phyloP scores from a whole-genome alignment of 2,329 filamentous ascomycete genomes.

The Aspergillus pseudoterreus region DNA sequence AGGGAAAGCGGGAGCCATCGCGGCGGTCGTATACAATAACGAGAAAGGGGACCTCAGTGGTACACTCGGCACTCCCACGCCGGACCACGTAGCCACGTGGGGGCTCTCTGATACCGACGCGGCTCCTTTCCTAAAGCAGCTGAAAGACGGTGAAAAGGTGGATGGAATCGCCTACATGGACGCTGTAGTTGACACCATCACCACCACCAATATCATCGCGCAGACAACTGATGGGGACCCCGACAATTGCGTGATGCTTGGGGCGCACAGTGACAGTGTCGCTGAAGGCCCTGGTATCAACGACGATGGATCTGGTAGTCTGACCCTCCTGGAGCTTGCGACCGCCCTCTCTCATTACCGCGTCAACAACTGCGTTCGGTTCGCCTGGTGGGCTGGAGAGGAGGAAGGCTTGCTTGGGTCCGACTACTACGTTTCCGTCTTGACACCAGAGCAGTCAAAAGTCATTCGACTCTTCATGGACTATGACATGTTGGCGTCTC shows the following conservation, averaged over 20 bases:
- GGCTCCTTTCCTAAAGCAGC: conserved; percentile 51
- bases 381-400: conserved; percentile 62
- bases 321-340: conserved; percentile 57
- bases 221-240: conserved; percentile 56
- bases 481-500: conserved; percentile 66
- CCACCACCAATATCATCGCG: conserved; percentile 57
- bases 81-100: conserved; percentile 59
- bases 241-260: conserved; percentile 56
- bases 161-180: conserved; percentile 41
- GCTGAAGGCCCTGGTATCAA: conserved; percentile 67
- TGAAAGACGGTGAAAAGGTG: conserved; percentile 47
- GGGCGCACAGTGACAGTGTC: conserved; percentile 60
- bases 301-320: conserved; percentile 68
- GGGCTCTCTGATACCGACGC: conserved; percentile 63
- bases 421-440: conserved; percentile 51
- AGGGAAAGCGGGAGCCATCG: conserved; percentile 66
- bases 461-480: conserved; percentile 66
- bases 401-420: conserved; percentile 61
- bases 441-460: conserved; percentile 47
- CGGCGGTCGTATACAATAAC: conserved; percentile 72
- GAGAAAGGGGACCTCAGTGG: conserved; percentile 60
- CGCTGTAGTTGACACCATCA: conserved; percentile 44
- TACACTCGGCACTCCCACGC: conserved; percentile 60
- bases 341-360: conserved; percentile 65
- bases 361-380: conserved; percentile 66